These are phyloP conservation scores for Cutaneotrichosporon sp. DNA, from an alignment of 1,284 basidiomycete genomes.

Conservation along the genomic window DNA sequence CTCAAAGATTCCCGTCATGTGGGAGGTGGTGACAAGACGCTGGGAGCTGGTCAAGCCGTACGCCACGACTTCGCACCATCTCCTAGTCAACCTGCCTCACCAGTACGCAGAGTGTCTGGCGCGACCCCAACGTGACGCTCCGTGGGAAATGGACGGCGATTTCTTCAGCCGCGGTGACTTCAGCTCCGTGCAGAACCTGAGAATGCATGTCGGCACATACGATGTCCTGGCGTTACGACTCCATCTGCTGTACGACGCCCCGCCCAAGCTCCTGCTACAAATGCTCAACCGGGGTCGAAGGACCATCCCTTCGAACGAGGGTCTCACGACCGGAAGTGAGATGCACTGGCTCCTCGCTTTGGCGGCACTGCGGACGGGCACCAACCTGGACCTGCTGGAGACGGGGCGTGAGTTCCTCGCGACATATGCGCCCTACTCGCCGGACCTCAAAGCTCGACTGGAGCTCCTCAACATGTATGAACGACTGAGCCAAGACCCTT, in stretches of 20 bases:
- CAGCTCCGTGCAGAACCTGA: slow-evolving; percentile 17
- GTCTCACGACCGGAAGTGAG: slow-evolving; percentile 27
- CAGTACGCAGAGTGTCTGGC: slow-evolving; percentile 31
- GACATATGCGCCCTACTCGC: slow-evolving; percentile 16
- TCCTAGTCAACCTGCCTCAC: slow-evolving; percentile 28
- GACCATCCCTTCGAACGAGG: slow-evolving; percentile 13
- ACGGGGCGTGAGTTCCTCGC: slow-evolving; percentile 5
- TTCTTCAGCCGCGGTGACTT: slow-evolving; percentile 24
- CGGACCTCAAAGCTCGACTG: slow-evolving; percentile 16
- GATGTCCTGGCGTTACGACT: slow-evolving; percentile 28
- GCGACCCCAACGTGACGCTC: slow-evolving; percentile 6
- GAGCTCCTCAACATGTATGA: slow-evolving; percentile 15
- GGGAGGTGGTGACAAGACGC: slow-evolving; percentile 18
- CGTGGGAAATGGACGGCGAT: slow-evolving; percentile 31
- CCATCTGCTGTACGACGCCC: slow-evolving; percentile 36
- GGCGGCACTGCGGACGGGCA: slow-evolving; percentile 20
- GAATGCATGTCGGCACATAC: slow-evolving; percentile 26
- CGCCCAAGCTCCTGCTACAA: slow-evolving; percentile 15
- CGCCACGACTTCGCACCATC: slow-evolving; percentile 18
- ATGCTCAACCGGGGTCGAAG: slow-evolving; percentile 11
- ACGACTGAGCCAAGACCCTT: slow-evolving; percentile 8
- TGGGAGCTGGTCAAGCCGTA: slow-evolving; percentile 31
- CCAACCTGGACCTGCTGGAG: slow-evolving; percentile 9
- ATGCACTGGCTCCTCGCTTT: slow-evolving; percentile 29
- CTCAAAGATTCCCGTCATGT: slow-evolving; percentile 14